A percentile compares a stretch with the other conserved stretches of the same genome.
phyloP scores from a whole-genome alignment of 169 alveolate genomes.

The Cystoisospora suis region DNA sequence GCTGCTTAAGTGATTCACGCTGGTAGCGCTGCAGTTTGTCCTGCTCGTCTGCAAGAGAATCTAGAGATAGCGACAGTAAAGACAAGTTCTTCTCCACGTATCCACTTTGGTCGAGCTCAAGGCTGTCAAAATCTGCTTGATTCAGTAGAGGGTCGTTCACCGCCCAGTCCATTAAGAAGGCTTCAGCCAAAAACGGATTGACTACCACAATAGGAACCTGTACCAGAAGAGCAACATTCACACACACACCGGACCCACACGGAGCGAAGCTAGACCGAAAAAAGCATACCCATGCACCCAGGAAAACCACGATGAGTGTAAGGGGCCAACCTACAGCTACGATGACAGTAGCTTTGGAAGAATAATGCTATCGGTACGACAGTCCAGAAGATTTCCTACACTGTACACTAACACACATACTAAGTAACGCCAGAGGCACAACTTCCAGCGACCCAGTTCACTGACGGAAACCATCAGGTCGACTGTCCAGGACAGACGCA shows the following conservation, averaged over 20 bases:
- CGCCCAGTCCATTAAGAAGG: constrained; percentile 79
- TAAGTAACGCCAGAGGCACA: no score
- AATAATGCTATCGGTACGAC: no score
- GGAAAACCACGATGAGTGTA: no score
- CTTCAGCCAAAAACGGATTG: constrained; percentile 81
- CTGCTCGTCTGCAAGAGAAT: constrained; percentile 80
- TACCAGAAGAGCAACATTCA: constrained; percentile 42
- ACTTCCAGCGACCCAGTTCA: no score
- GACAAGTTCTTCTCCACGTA: constrained; percentile 76
- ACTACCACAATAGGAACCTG: constrained; percentile 83
- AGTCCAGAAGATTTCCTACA: no score
- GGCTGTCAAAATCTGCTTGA: constrained; percentile 74
- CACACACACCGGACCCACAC: not conserved
- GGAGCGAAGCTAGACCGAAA: no score
- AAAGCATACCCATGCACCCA: no score
- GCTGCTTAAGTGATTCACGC: constrained; percentile 81
- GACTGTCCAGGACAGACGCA: no score
- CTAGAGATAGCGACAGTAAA: constrained; percentile 78
- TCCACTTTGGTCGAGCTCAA: constrained; percentile 71
- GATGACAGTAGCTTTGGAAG: no score
- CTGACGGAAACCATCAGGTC: no score
- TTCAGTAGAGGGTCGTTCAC: constrained; percentile 71
- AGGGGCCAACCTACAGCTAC: no score
- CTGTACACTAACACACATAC: no score
- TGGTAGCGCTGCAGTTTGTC: constrained; percentile 80